Conservation (phyloP, 768 basidiomycete genomes). For the Lyophyllum decastes region DNA sequence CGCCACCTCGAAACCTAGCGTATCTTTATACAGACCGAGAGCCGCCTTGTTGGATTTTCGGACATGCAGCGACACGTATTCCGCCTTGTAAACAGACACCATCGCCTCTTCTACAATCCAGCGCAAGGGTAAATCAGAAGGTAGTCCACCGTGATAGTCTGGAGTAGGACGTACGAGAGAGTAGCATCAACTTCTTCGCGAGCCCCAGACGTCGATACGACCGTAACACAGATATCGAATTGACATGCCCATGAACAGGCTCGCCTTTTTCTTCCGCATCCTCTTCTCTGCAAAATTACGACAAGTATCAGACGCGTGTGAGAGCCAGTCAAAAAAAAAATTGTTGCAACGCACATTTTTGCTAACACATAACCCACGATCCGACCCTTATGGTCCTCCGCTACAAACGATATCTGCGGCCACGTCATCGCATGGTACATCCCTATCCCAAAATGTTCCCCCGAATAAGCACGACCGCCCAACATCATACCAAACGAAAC, state of each 20-base stretch:
- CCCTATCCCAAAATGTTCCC: slow-evolving; percentile 46
- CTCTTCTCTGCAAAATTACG: slow-evolving; percentile 31
- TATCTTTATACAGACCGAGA: slow-evolving; percentile 83
- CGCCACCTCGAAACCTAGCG: slow-evolving; percentile 85
- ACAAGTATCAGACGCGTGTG: not conserved
- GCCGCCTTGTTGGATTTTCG: slow-evolving; percentile 95
- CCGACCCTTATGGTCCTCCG: slow-evolving; percentile 84
- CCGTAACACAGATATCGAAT: slow-evolving; percentile 92
- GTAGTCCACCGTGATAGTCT: not conserved
- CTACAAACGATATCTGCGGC: slow-evolving; percentile 93
- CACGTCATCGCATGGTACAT: slow-evolving; percentile 89
- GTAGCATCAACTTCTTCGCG: slow-evolving; percentile 92
- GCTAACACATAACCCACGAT: slow-evolving; percentile 96
- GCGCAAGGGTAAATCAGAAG: not conserved
- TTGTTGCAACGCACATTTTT: slow-evolving; percentile 70
- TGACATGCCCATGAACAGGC: slow-evolving; percentile 83
- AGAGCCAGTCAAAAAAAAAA: not conserved
- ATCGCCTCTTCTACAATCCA: slow-evolving; percentile 81
- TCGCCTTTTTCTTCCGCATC: slow-evolving; percentile 48
- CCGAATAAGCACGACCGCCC: not conserved
- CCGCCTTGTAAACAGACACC: slow-evolving; percentile 81
- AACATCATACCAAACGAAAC: not conserved
- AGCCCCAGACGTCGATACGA: slow-evolving; percentile 89
- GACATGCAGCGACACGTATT: slow-evolving; percentile 88
- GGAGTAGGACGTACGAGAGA: slow-evolving; percentile 68